phyloP scores from a whole-genome alignment of 106 monocot species.

The Alisma plantagoaquatica region DNA sequence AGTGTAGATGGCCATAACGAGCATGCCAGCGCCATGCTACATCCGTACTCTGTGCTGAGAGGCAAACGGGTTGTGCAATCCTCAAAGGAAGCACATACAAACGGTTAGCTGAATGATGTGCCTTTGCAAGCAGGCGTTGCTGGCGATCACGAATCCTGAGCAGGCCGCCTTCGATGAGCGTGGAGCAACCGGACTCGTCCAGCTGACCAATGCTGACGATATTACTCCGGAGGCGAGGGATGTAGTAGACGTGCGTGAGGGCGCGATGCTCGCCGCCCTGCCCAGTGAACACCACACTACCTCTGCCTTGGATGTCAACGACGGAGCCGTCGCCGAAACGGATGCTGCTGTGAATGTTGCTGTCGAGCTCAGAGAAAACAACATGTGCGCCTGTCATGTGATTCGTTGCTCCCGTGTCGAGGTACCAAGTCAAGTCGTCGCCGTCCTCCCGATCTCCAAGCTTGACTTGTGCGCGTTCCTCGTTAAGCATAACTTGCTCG shows the following conservation, averaged over 20 bases:
- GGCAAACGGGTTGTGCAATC: not conserved
- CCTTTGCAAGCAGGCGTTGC: too few relatives aligned
- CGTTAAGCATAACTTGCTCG: not conserved
- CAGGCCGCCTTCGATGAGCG: too few relatives aligned
- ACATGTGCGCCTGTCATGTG: not conserved
- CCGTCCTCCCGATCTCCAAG: not conserved
- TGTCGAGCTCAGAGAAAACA: constrained; percentile 2
- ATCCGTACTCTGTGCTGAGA: too few relatives aligned
- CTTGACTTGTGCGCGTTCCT: not conserved
- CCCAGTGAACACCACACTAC: not conserved
- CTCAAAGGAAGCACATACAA: not conserved
- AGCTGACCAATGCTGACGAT: too few relatives aligned
- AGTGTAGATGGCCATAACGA: not conserved
- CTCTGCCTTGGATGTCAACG: not conserved
- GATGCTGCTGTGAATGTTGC: not conserved
- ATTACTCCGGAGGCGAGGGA: not conserved
- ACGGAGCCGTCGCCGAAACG: not conserved
- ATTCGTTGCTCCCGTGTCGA: not conserved
- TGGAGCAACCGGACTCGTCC: too few relatives aligned
- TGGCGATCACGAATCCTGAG: too few relatives aligned
- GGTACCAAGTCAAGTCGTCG: not conserved
- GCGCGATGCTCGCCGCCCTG: not conserved
- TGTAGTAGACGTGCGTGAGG: not conserved
- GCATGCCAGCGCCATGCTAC: too few relatives aligned
- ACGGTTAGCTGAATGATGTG: not conserved